Conservation (phyloP, 1,284 basidiomycete species). For the Trametes versicolor region DNA sequence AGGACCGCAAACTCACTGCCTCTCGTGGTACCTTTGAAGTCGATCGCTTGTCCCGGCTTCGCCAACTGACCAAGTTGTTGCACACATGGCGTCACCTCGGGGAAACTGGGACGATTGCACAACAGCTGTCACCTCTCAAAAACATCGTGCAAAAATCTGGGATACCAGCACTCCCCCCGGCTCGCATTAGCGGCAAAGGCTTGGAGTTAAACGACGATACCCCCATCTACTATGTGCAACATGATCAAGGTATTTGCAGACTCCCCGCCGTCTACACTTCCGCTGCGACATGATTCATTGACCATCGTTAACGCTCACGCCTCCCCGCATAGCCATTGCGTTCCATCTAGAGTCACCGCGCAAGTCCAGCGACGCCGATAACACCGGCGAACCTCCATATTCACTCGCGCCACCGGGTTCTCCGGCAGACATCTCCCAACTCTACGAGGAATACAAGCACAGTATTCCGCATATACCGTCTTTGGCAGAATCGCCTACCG, state of each 20-base stretch:
- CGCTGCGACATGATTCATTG: neutral
- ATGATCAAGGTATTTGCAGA: neutral
- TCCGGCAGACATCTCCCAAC: conserved; percentile 13
- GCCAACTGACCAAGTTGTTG: conserved; percentile 50
- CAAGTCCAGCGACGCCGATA: too few relatives aligned
- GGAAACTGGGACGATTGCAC: conserved; percentile 16
- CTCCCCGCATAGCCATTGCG: too few relatives aligned
- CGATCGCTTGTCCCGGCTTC: conserved; percentile 59
- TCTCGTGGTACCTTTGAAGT: conserved; percentile 65
- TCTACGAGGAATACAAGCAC: conserved; percentile 35
- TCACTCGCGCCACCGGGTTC: neutral
- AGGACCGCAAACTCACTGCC: conserved; percentile 53
- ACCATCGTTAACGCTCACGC: neutral
- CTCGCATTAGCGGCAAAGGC: neutral
- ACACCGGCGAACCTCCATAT: neutral
- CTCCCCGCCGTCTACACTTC: too few relatives aligned
- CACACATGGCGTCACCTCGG: conserved; percentile 44
- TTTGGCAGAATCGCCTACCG: conserved; percentile 16
- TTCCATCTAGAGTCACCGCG: too few relatives aligned
- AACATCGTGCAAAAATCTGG: neutral
- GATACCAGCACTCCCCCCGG: neutral
- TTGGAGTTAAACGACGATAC: neutral
- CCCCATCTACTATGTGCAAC: neutral
- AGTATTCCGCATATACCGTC: conserved; percentile 32
- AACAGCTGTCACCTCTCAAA: conserved; percentile 14